Evolutionary conservation across 192 early-diverging fungal species (phyloP), one percentile per base, ranked within the genome.

Genomic region (Linnemannia schmuckeri): DNA sequence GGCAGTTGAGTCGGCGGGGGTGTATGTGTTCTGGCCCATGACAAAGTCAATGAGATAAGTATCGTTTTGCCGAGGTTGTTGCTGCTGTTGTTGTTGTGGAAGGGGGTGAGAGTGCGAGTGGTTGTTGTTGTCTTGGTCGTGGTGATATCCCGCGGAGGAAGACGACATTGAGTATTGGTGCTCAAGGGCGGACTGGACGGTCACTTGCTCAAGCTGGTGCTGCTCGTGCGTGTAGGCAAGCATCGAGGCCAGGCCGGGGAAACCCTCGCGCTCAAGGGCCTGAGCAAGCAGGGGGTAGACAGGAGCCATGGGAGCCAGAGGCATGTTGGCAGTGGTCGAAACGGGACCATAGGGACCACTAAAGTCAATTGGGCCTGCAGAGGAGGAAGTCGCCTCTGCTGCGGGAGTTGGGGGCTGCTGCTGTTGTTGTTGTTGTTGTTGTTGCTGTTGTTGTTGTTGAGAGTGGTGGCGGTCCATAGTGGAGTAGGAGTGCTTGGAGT

Each of bases 151-250:
- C 38, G 75, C 76, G 18, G 72, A 41, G 73, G 78, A 80, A n/a
- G 80, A 81, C 7, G 80, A 70, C 22, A 77, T 54, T 18, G 77
- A 78, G 49, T 72, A 57, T 27, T 83, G 82, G 30, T 79, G 71
- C 8, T 84, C 77, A 24, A 84, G 72, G 10, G 77, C 44, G 3
- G 80, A 81, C 47, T 81, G 80, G 35, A 75, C 38, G n/a, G 80
- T 70, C n/a, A 82, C 78, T 42, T 81, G 84, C 47, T 86, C 84
- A 20, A 86, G 75, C 24, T 81, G 84, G 44, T 69, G 78, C 38
- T 86, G 84, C 79, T 86, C 84, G 42, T 86, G 79, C 7, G 74
- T 77, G 47, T 77, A 81, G 22, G 78, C 75, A 47, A 86, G 79
- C 38, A 77, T 73, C 10, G 74, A 77, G 6, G 79, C 84, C 12